Percentiles rank a stretch among this genome's conserved stretches.
phyloP scores from a whole-genome alignment of 2,329 filamentous ascomycete genomes.

The Talaromyces amestolkiae region DNA sequence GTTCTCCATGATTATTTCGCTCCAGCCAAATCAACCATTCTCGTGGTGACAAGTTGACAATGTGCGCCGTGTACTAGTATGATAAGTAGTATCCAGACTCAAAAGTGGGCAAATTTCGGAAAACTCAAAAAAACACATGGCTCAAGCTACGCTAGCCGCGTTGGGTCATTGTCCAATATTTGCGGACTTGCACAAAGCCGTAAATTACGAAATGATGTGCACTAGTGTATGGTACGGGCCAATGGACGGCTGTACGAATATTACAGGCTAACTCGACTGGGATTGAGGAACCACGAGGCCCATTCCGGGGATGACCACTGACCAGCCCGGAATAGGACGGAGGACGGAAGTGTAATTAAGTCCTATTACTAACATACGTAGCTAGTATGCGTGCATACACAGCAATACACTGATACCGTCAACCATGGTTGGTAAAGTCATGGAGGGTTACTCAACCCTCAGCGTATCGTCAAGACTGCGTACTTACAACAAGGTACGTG shows the following conservation, averaged over 20 bases:
- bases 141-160: not conserved
- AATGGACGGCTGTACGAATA: not conserved
- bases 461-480: not conserved
- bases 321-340: not conserved
- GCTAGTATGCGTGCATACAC: no score
- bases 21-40: no score
- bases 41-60: no score
- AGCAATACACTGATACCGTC: not conserved
- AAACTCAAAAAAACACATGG: conserved; percentile 13
- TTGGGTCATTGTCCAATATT: conserved; percentile 3
- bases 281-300: not conserved
- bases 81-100: not conserved
- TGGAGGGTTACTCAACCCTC: not conserved
- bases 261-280: not conserved
- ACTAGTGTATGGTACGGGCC: not conserved
- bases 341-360: conserved; percentile 1
- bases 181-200: not conserved
- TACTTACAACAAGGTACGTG: not conserved
- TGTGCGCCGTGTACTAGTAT: no score
- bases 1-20: no score
- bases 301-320: not conserved
- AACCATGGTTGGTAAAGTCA: not conserved
- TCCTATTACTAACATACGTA: not conserved
- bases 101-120: not conserved
- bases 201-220: conserved; percentile 11